A percentile compares a stretch with the other conserved stretches of the same genome.
These are phyloP conservation scores for Punctularia strigosozonata DNA, from an alignment of 768 basidiomycete species.

Conservation along the genomic window DNA sequence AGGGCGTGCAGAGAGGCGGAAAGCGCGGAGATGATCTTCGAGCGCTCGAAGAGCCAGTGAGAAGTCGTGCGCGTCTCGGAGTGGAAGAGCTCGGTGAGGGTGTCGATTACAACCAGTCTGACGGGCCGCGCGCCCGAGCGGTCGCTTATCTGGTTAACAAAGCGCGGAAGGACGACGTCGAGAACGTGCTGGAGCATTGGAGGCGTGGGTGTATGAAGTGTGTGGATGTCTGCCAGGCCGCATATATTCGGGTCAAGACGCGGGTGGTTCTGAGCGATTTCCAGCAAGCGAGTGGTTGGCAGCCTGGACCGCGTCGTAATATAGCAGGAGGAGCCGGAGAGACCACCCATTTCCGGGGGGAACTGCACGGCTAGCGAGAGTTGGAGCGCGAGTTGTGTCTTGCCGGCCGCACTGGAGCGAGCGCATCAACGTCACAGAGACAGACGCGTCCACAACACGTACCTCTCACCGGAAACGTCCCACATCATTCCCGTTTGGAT, in stretches of 20 bases:
- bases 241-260: slow-evolving; percentile 31
- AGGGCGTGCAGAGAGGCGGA: slow-evolving; percentile 61
- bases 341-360: slow-evolving; percentile 40
- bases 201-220: slow-evolving; percentile 42
- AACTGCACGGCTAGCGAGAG: slow-evolving; percentile 72
- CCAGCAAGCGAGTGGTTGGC: slow-evolving; percentile 53
- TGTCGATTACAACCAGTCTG: slow-evolving; percentile 77
- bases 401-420: slow-evolving; percentile 71
- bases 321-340: slow-evolving; percentile 63
- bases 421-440: not conserved
- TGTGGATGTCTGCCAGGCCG: slow-evolving; percentile 47
- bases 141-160: slow-evolving; percentile 26
- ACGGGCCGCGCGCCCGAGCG: slow-evolving; percentile 39
- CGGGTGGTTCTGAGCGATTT: slow-evolving; percentile 42
- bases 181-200: slow-evolving; percentile 45
- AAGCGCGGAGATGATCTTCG: slow-evolving; percentile 55
- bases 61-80: slow-evolving; percentile 46
- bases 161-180: slow-evolving; percentile 37
- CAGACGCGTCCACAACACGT: slow-evolving; percentile 3
- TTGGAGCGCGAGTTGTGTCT: slow-evolving; percentile 86
- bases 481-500: slow-evolving; percentile 71
- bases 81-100: slow-evolving; percentile 79
- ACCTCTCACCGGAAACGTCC: slow-evolving; percentile 90
- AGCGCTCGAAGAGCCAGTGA: slow-evolving; percentile 57
- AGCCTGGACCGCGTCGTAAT: slow-evolving; percentile 63